Evolutionary conservation across 129 eudicot species (phyloP), one percentile per base, ranked within the genome.

Genomic region (Flaveria bidentis): DNA sequence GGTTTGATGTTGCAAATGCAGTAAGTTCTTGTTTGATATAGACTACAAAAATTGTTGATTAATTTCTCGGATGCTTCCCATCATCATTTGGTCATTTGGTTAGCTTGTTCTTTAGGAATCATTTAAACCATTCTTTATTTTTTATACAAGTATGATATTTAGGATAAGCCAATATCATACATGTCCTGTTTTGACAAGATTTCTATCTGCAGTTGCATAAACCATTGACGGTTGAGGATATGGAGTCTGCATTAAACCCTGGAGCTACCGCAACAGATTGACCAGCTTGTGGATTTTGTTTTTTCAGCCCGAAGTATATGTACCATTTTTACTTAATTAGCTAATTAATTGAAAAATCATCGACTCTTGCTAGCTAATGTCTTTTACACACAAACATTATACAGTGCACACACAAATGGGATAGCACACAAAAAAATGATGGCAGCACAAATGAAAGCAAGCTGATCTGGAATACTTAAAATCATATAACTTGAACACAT

Each of bases 1-100:
- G 86, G 93, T 79, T 95, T 50, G 56, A 96, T 75, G 88, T 92
- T 86, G 88, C 99, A 53, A 80, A 89, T 76, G 87, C 97, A 56
- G 97, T 94, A 91, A 85, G 96, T 84, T 84, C 67, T 36, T 77
- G 39, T 17, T 85, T 66, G 12, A 25, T 72, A 22, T 20, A 28
- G 69, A 47, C 70, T 47, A 58, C 42, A 26, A 22, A 79, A 52
- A 67, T 17, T 33, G 33, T 51, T 67, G n/a, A 5, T 58, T 41
- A 8, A 55, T 14, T 23, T 16, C 8, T 69, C 23, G 45, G 30
- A 16, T 76, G 18, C 42, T 75, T 75, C 16, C 36, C 33, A 66
- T 16, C 16, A 30, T 64, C 41, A 76, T 41, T 65, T 67, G 74
- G 66, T 76, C 55, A 49, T 28, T 23, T 33, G 15, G 4, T 13